phyloP scores from a whole-genome alignment of 1,284 basidiomycete genomes.

The Trichosporon ovoides region DNA sequence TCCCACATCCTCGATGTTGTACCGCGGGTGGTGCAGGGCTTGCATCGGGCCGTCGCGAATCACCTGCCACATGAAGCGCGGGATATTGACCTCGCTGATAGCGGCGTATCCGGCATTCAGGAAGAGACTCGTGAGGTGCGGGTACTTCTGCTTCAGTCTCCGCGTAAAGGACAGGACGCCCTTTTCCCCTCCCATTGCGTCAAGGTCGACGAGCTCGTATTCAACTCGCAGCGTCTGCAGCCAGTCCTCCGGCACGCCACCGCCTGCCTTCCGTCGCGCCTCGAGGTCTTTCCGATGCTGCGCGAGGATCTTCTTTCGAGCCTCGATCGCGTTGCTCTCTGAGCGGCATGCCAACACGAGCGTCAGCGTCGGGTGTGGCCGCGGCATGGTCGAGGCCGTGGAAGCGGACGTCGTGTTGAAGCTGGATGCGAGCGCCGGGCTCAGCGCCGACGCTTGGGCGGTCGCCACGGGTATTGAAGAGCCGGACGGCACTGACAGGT shows the following conservation, averaged over 20 bases:
- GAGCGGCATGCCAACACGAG: conserved; percentile 79
- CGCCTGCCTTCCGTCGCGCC: conserved; percentile 45
- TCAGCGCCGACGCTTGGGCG: conserved; percentile 29
- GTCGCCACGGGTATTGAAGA: conserved; percentile 27
- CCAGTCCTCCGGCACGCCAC: conserved; percentile 54
- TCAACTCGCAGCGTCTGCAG: conserved; percentile 59
- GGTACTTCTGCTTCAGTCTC: conserved; percentile 57
- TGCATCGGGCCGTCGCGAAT: conserved; percentile 49
- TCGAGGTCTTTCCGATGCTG: conserved; percentile 54
- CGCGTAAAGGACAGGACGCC: conserved; percentile 64
- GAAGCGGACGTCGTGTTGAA: conserved; percentile 7
- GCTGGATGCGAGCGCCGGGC: conserved; percentile 27
- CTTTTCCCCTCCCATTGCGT: conserved; percentile 51
- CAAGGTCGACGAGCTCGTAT: conserved; percentile 63
- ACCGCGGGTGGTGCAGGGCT: conserved; percentile 58
- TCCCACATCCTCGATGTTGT: conserved; percentile 60
- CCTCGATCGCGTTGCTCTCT: conserved; percentile 59
- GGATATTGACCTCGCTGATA: conserved; percentile 56
- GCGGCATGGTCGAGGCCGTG: conserved; percentile 8
- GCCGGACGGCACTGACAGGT: conserved; percentile 54
- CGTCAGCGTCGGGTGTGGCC: conserved; percentile 57
- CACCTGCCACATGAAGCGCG: conserved; percentile 55
- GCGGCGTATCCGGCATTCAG: conserved; percentile 74
- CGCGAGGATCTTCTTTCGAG: conserved; percentile 55
- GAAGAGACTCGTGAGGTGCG: conserved; percentile 64